Percentiles rank a stretch among this genome's conserved stretches.
Evolutionary conservation across 805 yeast species (phyloP).

Genomic region (Sugiyamaella americana): DNA sequence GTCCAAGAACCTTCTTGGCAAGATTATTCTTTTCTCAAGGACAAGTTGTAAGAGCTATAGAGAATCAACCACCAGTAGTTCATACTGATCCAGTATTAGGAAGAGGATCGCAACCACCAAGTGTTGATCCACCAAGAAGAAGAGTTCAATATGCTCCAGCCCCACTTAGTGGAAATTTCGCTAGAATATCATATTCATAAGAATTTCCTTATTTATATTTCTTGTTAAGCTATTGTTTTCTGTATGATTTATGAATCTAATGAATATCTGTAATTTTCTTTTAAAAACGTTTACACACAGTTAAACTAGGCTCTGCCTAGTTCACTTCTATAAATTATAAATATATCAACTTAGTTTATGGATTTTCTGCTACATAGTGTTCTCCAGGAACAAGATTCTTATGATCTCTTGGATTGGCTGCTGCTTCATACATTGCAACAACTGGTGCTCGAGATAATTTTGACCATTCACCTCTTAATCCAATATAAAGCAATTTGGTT

Average conservation of each 20-base stretch:
- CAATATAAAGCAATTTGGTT: slow-evolving; percentile 60
- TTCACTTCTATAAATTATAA: too few species aligned
- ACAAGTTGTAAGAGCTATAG: not conserved
- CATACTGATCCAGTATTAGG: not conserved
- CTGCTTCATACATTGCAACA: slow-evolving; percentile 75
- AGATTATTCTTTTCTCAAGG: not conserved
- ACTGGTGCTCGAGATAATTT: slow-evolving; percentile 58
- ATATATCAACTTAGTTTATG: not conserved
- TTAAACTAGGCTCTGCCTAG: too few species aligned
- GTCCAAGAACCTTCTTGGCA: not conserved
- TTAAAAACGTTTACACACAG: too few species aligned
- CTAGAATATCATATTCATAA: too few species aligned
- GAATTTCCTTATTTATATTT: not conserved
- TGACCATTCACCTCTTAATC: slow-evolving; percentile 59
- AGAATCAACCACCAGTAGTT: not conserved
- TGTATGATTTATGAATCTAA: not conserved
- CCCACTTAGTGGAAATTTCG: too few species aligned
- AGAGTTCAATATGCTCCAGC: not conserved
- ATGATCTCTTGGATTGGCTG: slow-evolving; percentile 91
- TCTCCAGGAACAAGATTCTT: slow-evolving; percentile 32
- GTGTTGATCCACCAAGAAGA: not conserved
- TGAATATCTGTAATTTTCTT: not conserved
- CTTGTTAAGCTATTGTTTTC: not conserved
- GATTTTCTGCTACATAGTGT: slow-evolving; percentile 12
- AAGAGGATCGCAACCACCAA: not conserved